Base-by-base conservation (phyloP, 2,329 filamentous ascomycete genomes). In the Eutypella sp. region DNA sequence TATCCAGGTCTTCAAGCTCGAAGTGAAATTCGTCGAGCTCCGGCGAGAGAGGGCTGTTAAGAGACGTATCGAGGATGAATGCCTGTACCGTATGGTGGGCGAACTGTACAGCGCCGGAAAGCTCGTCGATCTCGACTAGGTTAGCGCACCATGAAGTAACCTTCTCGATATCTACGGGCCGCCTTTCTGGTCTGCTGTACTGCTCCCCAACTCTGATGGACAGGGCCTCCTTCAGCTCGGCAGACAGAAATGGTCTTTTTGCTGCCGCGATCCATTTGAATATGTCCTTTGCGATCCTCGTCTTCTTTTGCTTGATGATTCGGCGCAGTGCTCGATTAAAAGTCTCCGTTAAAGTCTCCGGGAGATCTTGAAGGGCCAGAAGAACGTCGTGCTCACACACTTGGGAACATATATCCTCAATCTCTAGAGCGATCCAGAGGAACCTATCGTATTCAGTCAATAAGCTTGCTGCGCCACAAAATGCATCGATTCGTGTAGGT, bases 361-460 rank as follows among this genome's bases (percentile, higher is more conserved):
- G 64, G 18, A 67, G 54, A 31, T 52, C 46, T 29, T 25, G 24
- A 36, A 67, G 52, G 2, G 54, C 45, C 29, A 52, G 23, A 4
- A 55, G 51, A 39, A 67, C 61, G 34, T 62, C 61, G 10, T 58
- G 49, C 41, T 64, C 63, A 37, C 58, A 64, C 51, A 57, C 52
- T 42, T 61, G 59, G 10, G 51, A 44, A 40, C 65, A 66, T 6
- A 70, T 55, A 34, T 69, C 66, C 10, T 62, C 44, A 6, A 70
- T 54, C 46, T 64, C 62, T 29, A 66, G 65, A 13, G 53, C 55
- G 18, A 67, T 65, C 67, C 66, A 71, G 3, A 70, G 60, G 55
- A 70, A 69, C 67, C 67, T 69, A 44, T 44, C n/a, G n/a, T n/a
- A n/a, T n/a, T n/a, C n/a, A n/a, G n/a, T n/a, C n/a, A n/a, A n/a